Base-by-base conservation (phyloP, 1,139 yeast species). In the Entelexis sorbosivorans region DNA sequence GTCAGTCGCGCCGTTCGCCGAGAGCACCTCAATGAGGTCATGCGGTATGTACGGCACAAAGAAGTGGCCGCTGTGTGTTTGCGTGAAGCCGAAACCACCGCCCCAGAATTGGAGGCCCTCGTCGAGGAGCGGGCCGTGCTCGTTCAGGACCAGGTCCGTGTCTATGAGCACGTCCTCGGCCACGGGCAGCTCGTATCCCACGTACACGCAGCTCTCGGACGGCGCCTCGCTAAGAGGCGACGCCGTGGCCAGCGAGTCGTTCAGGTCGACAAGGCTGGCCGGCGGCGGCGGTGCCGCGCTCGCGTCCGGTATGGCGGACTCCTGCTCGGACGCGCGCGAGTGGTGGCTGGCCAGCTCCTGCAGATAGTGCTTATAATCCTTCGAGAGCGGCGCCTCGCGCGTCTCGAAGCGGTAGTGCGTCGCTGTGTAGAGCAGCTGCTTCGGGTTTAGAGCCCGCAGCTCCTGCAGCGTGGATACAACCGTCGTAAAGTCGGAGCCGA, bases 401-500 rank as follows among this genome's bases (percentile, higher is more conserved):
- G 88, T 79, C 64, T 91, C 98, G 59, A 88, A 85, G 49, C 85
- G 78, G 67, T 91, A 91, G 60, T 81, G 77, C 59, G 85, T 83
- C 39, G 82, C 75, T 1, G 81, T 78, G 61, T 83, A 83, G 56
- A 80, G 69, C 51, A 91, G 64, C 62, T 89, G 96, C 43, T 70
- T 71, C 38, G 87, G 81, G 54, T 83, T 82, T 51, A 91, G 69
- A 11, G 73, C 71, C 43, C 65, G 66, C 20, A 72, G 63, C 54
- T 71, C 73, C 52, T 68, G 72, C 34, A 72, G 59, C 1, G 74
- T 69, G 5, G 72, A 68, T 72, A 81, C 64, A 74, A 78, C 65
- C 74, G 78, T 56, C 69, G 75, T 54, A 77, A 72, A 49, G 82
- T 82, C 61, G 71, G 76, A 58, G 69, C 76, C 64, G 81, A 74